These are phyloP conservation scores for Magnusiomyces suaveolens DNA, from an alignment of 1,139 yeast species.

Conservation along the genomic window DNA sequence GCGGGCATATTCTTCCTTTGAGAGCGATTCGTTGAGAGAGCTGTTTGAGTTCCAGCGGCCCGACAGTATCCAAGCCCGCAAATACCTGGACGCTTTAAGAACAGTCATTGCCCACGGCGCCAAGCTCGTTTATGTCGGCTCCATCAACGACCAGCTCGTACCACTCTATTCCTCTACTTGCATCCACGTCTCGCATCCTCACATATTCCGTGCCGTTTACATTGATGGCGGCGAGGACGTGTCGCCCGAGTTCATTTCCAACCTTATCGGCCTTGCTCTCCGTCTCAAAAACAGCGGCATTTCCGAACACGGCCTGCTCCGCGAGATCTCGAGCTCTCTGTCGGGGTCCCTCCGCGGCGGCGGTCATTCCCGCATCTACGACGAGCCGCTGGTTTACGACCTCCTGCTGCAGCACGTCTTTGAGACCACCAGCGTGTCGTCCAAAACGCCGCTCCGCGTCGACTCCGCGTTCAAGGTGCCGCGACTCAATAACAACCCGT, in stretches of 20 bases:
- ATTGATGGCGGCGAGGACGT: constrained; percentile 58
- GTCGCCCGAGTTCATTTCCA: constrained; percentile 45
- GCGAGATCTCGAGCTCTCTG: constrained; percentile 69
- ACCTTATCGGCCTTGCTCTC: constrained; percentile 40
- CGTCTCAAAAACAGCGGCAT: constrained; percentile 32
- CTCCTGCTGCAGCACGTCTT: constrained; percentile 65
- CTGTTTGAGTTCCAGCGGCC: constrained; percentile 79
- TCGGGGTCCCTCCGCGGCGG: constrained; percentile 92
- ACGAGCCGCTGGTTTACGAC: constrained; percentile 76
- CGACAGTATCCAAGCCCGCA: constrained; percentile 59
- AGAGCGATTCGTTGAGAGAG: constrained; percentile 75
- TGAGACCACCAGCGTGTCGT: constrained; percentile 45
- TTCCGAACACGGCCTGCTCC: constrained; percentile 40
- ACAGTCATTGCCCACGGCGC: constrained; percentile 60
- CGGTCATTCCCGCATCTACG: constrained; percentile 85
- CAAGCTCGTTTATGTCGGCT: constrained; percentile 72
- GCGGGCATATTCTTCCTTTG: constrained; percentile 83
- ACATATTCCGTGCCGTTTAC: constrained; percentile 79
- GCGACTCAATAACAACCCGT: constrained; percentile 58
- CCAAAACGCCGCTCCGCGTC: constrained; percentile 23
- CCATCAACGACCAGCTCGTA: constrained; percentile 84
- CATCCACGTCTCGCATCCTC: constrained; percentile 77
- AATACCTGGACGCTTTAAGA: constrained; percentile 57
- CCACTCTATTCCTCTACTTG: constrained; percentile 86
- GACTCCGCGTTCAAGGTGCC: constrained; percentile 26